A percentile compares a stretch with the other conserved stretches of the same genome.
Evolutionary conservation across 805 yeast species (phyloP).

Genomic region (Wickerhamiella bombiphila): DNA sequence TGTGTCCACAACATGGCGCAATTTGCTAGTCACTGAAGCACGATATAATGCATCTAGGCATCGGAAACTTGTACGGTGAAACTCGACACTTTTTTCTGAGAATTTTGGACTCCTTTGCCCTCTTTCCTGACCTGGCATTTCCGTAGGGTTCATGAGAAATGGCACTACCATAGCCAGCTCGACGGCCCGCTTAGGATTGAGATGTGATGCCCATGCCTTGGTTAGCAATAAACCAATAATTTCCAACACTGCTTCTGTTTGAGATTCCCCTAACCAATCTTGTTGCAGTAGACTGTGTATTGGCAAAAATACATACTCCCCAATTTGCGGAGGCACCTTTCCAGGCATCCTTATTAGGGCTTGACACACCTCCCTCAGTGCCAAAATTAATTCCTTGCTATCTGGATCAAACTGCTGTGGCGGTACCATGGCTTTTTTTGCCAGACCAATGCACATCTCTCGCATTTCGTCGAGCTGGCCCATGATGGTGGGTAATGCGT

Average conservation of each 20-base stretch:
- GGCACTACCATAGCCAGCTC: constrained; percentile 17
- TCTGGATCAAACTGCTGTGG: not conserved
- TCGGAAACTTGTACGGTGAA: constrained; percentile 18
- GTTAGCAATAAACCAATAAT: constrained; percentile 31
- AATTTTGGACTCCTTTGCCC: constrained; percentile 10
- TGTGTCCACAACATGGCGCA: constrained; percentile 7
- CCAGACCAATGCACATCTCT: not conserved
- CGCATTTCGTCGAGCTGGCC: not conserved
- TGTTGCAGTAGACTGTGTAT: constrained; percentile 38
- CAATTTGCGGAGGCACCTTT: constrained; percentile 21
- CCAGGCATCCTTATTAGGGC: not conserved
- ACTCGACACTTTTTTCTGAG: constrained; percentile 12
- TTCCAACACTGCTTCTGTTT: constrained; percentile 32
- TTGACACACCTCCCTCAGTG: not conserved
- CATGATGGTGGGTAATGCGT: too few species aligned
- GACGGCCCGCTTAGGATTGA: constrained; percentile 15
- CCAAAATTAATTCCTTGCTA: not conserved
- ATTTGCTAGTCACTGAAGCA: constrained; percentile 9
- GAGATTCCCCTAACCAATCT: constrained; percentile 31
- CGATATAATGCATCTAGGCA: constrained; percentile 15
- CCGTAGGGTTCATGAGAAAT: constrained; percentile 13
- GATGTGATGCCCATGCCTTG: constrained; percentile 9
- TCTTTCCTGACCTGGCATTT: constrained; percentile 10
- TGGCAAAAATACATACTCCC: constrained; percentile 52
- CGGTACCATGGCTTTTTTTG: not conserved